Evolutionary conservation across 1,284 basidiomycete species (phyloP).

Genomic region (Termitomyces sp.): DNA sequence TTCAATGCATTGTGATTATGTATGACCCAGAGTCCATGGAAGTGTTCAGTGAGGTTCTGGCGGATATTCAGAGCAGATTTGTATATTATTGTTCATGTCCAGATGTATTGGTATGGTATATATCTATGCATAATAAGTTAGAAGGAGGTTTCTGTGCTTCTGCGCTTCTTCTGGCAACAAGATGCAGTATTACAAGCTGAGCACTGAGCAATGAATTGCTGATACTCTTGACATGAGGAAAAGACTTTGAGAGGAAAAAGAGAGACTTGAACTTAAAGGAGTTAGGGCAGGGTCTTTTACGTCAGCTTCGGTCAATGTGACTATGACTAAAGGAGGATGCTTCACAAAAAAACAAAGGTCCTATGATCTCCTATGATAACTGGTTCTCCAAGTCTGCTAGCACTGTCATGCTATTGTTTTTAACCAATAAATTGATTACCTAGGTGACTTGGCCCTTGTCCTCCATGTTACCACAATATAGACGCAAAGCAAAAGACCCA

Average conservation of each 20-base stretch:
- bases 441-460: slow-evolving; percentile 4
- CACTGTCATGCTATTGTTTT: neutral
- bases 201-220: too few relatives aligned
- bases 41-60: neutral
- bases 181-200: too few relatives aligned
- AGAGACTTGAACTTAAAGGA: neutral
- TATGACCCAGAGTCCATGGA: neutral
- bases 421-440: neutral
- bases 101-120: slow-evolving; percentile 14
- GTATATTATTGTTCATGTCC: slow-evolving; percentile 14
- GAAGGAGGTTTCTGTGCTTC: neutral
- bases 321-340: too few relatives aligned
- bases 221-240: too few relatives aligned
- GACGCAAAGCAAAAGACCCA: neutral
- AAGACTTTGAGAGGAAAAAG: too few relatives aligned
- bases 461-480: neutral
- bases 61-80: too few relatives aligned
- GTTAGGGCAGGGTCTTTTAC: neutral
- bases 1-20: slow-evolving; percentile 79
- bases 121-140: slow-evolving; percentile 9
- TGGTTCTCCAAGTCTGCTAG: neutral
- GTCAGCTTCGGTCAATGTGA: too few relatives aligned
- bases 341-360: slow-evolving; percentile 6
- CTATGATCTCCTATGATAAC: too few relatives aligned
- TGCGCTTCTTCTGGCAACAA: too few relatives aligned